These are phyloP conservation scores for Aphanocladium album DNA, from an alignment of 2,329 filamentous ascomycete species.

Conservation along the genomic window DNA sequence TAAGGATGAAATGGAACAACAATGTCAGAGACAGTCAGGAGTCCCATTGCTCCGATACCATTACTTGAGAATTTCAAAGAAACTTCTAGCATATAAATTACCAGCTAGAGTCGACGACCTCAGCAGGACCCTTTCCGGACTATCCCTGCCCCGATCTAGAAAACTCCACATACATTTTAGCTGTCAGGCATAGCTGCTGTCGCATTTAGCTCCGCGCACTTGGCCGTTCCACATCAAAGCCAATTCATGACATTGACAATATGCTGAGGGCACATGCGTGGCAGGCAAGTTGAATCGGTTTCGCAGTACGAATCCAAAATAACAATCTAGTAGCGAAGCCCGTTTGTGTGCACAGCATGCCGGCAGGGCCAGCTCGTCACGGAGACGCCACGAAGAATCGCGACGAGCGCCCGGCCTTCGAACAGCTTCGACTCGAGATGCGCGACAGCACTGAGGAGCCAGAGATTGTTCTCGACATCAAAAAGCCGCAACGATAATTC, in stretches of 20 bases:
- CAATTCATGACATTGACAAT: slow-evolving; percentile 6
- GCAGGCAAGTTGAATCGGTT: slow-evolving; percentile 28
- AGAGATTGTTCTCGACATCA: slow-evolving; percentile 23
- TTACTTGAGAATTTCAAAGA: not conserved
- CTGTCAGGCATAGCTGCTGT: slow-evolving; percentile 1
- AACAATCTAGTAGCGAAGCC: slow-evolving; percentile 17
- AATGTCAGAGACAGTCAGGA: not conserved
- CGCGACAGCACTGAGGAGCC: not conserved
- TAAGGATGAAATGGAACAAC: not conserved
- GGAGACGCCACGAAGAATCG: not conserved
- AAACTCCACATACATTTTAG: slow-evolving; percentile 5
- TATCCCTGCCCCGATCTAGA: slow-evolving; percentile 9
- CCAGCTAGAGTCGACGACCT: not conserved
- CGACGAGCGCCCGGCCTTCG: not conserved
- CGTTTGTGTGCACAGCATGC: slow-evolving; percentile 34
- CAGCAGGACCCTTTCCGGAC: slow-evolving; percentile 1
- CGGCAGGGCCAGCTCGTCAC: not conserved
- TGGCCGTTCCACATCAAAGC: slow-evolving; percentile 16
- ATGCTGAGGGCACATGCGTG: slow-evolving; percentile 41
- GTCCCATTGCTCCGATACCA: not conserved
- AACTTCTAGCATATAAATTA: not conserved
- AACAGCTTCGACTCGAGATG: not conserved
- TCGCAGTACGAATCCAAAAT: not conserved
- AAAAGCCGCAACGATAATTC: slow-evolving; percentile 18
- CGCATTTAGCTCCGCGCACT: slow-evolving; percentile 5